Conservation (phyloP, 2,329 filamentous ascomycete genomes). For the Hypoxylon sp. region DNA sequence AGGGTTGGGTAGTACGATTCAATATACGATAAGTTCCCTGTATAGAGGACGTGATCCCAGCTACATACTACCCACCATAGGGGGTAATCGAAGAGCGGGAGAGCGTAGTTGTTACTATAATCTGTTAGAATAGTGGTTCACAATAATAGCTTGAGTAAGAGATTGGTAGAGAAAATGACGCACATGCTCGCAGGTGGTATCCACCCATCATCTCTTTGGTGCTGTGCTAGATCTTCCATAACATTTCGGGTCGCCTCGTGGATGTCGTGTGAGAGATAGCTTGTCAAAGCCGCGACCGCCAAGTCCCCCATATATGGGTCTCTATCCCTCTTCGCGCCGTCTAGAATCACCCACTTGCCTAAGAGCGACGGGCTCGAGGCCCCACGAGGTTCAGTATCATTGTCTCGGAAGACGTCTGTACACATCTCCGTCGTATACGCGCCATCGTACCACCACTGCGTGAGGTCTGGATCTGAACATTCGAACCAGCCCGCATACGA, state of each 20-base stretch:
- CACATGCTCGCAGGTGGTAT: conserved; percentile 68
- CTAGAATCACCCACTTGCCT: conserved; percentile 63
- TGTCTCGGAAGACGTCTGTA: conserved; percentile 62
- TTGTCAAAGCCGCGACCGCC: conserved; percentile 64
- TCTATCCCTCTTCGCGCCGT: conserved; percentile 67
- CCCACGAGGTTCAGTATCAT: conserved; percentile 65
- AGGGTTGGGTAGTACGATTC: conserved; percentile 60
- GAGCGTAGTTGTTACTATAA: conserved; percentile 60
- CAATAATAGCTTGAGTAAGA: neutral
- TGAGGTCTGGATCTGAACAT: conserved; percentile 64
- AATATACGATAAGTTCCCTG: conserved; percentile 61
- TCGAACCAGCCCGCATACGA: conserved; percentile 68
- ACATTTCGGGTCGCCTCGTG: conserved; percentile 61
- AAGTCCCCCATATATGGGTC: conserved; percentile 69
- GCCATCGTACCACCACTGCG: conserved; percentile 68
- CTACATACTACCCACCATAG: conserved; percentile 67
- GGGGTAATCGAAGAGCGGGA: conserved; percentile 67
- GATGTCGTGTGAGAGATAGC: conserved; percentile 63
- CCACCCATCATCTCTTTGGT: conserved; percentile 67
- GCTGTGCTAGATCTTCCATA: conserved; percentile 63
- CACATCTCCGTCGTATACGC: conserved; percentile 67
- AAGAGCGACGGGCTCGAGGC: conserved; percentile 61
- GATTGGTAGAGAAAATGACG: neutral
- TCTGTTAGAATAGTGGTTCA: conserved; percentile 2
- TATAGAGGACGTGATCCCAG: conserved; percentile 66